Base-by-base conservation (phyloP, 352 stramenopile genomes). In the Pythium inflatum region DNA sequence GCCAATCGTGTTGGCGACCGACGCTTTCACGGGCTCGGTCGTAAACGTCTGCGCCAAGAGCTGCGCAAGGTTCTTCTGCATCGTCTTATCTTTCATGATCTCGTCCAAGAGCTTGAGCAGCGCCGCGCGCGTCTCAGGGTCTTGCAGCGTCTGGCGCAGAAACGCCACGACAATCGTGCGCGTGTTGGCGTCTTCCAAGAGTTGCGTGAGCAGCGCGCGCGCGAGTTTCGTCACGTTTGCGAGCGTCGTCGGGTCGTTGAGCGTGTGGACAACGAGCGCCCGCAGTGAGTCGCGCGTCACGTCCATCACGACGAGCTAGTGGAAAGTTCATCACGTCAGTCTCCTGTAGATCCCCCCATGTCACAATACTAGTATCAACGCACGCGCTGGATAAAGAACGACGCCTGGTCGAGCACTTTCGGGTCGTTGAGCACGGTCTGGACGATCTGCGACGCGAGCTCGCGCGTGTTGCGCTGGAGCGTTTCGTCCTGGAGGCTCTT, bases 351-450 rank as follows among this genome's bases (percentile, higher is more conserved):
- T n/a, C n/a, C n/a, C n/a, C n/a, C n/a, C n/a, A n/a, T n/a, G n/a
- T n/a, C n/a, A n/a, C n/a, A n/a, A n/a, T n/a, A n/a, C n/a, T n/a
- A n/a, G n/a, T n/a, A n/a, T n/a, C 40, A 43, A 57, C 74, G 68
- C 75, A 94, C 85, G 34, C 84, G 72, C 50, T 93, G 82, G 62
- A 95, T 64, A 62, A 95, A 95, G 31, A 73, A 71, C 13, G 84
- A 89, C 20, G 87, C 85, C 73, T 95, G 87, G 57, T 92, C 75
- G 30, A 95, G 77, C 55, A 95, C 87, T 48, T 95, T 90, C 22
- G 85, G 80, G 71, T 95, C 87, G 58, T 93, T 93, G 16, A 95
- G 76, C 71, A 95, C 85, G 8, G 87, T 95, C 71, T 95, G 87
- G 13, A 95, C 85, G 71, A 95, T 95, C 77, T 93, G 85, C 9